Evolutionary conservation across 2,329 filamentous ascomycete species (phyloP).

Genomic region (Drechslerella coelobrocha): DNA sequence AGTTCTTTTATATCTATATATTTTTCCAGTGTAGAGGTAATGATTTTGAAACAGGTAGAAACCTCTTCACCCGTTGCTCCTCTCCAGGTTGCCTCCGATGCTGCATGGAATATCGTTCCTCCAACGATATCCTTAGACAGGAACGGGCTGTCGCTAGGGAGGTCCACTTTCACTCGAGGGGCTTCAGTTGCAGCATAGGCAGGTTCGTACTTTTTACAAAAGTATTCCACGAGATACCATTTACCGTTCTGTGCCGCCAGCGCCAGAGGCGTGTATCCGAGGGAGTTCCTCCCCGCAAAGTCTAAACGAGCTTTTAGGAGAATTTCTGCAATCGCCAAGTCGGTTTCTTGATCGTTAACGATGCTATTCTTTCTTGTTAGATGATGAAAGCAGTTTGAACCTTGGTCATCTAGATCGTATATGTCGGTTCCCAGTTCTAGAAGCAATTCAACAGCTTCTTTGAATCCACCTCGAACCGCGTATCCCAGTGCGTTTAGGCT

Average conservation of each 20-base stretch:
- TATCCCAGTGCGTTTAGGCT: conserved; percentile 18
- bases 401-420: conserved; percentile 1
- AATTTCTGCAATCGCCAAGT: conserved; percentile 19
- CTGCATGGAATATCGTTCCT: conserved; percentile 7
- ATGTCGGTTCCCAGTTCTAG: conserved; percentile 10
- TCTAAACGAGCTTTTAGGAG: conserved; percentile 14
- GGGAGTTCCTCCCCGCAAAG: conserved; percentile 1
- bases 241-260: background rate
- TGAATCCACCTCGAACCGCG: conserved; percentile 5
- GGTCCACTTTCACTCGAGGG: background rate
- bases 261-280: background rate
- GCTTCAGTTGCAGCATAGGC: background rate
- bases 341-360: background rate
- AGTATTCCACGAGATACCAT: conserved; percentile 6
- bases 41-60: background rate
- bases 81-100: background rate
- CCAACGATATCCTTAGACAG: background rate
- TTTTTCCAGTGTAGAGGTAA: conserved; percentile 9
- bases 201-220: conserved; percentile 21
- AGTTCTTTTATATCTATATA: conserved; percentile 13
- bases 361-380: background rate
- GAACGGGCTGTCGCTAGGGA: conserved; percentile 7
- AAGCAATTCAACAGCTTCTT: conserved; percentile 23
- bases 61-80: background rate
- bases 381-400: conserved; percentile 28